These are phyloP conservation scores for Hibiscus syriacus DNA, from an alignment of 345 rosid species.

Conservation along the genomic window DNA sequence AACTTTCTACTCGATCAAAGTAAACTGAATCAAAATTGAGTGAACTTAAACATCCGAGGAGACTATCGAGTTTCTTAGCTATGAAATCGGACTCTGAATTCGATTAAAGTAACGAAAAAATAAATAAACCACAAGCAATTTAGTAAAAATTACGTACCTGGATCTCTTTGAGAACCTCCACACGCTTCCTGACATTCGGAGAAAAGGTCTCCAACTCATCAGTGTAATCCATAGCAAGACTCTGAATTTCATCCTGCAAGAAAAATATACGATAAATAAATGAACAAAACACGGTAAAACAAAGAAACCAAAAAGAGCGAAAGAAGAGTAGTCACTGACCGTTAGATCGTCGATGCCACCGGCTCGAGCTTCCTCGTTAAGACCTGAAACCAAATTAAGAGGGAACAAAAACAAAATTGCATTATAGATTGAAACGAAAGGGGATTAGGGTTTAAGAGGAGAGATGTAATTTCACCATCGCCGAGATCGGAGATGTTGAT, in stretches of 20 bases:
- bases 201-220: conserved; percentile 62
- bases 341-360: conserved; percentile 57
- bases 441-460: neutral
- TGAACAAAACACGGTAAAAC: neutral
- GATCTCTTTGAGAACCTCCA: conserved; percentile 79
- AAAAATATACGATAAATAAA: neutral
- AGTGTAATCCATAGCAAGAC: conserved; percentile 65
- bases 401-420: neutral
- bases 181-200: conserved; percentile 73
- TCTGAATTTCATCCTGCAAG: conserved; percentile 70
- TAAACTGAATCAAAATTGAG: neutral
- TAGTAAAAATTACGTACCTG: conserved; percentile 39
- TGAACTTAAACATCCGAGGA: neutral
- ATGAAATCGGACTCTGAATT: too few relatives aligned
- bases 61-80: too few relatives aligned
- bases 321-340: conserved; percentile 27
- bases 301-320: neutral
- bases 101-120: neutral
- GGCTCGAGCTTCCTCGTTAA: conserved; percentile 2
- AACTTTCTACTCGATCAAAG: too few relatives aligned
- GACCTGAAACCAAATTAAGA: neutral
- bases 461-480: conserved; percentile 37
- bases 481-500: conserved; percentile 33
- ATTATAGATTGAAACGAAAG: neutral
- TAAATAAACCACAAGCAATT: neutral